These are phyloP conservation scores for Plasmopara muralis DNA, from an alignment of 352 stramenopile species.

Conservation along the genomic window DNA sequence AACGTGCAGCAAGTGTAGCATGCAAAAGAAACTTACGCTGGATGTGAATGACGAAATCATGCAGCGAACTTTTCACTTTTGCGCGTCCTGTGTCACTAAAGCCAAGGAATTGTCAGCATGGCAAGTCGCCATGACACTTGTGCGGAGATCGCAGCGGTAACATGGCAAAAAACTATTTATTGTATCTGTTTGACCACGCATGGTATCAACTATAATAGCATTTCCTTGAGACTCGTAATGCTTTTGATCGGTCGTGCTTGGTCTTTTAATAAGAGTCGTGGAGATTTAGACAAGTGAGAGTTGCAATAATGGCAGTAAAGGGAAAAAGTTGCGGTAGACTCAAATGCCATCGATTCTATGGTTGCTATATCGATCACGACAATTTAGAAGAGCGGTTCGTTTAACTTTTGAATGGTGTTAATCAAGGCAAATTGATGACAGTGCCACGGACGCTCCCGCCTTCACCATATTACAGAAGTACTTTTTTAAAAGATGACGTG, in stretches of 20 bases:
- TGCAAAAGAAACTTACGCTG: slow-evolving; percentile 38
- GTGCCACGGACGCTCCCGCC: no score
- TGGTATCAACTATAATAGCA: not conserved
- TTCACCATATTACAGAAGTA: no score
- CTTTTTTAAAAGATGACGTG: no score
- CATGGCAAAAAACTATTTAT: not conserved
- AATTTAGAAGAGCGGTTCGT: not conserved
- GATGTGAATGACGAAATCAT: slow-evolving; percentile 30
- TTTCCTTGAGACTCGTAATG: not conserved
- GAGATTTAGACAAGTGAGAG: not conserved
- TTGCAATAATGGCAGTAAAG: not conserved
- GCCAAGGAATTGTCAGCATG: slow-evolving; percentile 31
- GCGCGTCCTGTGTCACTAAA: slow-evolving; percentile 39
- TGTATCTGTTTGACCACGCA: not conserved
- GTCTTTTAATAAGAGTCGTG: not conserved
- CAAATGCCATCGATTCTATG: not conserved
- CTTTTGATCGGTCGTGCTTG: not conserved
- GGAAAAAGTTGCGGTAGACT: not conserved
- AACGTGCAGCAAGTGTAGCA: slow-evolving; percentile 39
- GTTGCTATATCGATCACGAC: not conserved
- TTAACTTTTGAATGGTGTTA: no score
- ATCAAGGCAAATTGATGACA: no score
- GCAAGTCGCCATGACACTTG: slow-evolving; percentile 28
- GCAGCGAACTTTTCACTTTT: slow-evolving; percentile 47
- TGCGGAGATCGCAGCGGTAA: slow-evolving; percentile 11